phyloP scores from a whole-genome alignment of 1,284 basidiomycete genomes.

The Xerocomus minutiporus region DNA sequence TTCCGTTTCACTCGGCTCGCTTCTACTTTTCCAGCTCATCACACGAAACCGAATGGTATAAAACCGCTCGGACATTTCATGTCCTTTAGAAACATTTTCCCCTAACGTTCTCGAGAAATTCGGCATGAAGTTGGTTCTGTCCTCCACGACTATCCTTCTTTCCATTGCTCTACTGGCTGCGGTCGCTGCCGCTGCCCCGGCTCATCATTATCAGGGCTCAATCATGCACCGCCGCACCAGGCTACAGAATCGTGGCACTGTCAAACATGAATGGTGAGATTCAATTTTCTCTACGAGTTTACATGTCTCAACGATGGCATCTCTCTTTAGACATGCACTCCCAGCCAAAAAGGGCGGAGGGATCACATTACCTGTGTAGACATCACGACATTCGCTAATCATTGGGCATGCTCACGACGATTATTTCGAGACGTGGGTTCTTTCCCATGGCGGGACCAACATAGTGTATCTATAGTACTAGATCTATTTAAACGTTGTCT shows the following conservation, averaged over 20 bases:
- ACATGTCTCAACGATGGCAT: not conserved
- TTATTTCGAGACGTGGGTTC: not conserved
- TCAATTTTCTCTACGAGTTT: not conserved
- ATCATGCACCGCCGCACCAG: not conserved
- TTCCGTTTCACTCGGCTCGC: not conserved
- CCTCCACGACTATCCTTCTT: constrained; percentile 1
- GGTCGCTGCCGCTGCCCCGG: constrained; percentile 2
- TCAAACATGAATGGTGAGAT: not conserved
- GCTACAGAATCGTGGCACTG: not conserved
- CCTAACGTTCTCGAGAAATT: not conserved
- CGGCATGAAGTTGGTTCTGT: constrained; percentile 7
- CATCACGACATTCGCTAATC: not conserved
- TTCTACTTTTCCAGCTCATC: constrained; percentile 1
- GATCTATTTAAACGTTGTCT: not conserved
- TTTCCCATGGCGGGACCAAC: not conserved
- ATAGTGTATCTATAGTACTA: not conserved
- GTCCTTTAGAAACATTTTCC: not conserved
- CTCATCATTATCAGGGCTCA: not conserved
- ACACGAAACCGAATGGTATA: constrained; percentile 6
- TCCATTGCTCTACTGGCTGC: constrained; percentile 1
- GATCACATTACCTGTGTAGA: not conserved
- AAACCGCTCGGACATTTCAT: not conserved
- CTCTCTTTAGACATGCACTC: not conserved
- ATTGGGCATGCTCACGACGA: not conserved
- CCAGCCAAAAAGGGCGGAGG: not conserved